These are phyloP conservation scores for Cladosporium colombiae DNA, from an alignment of 2,329 filamentous ascomycete species.

Conservation along the genomic window DNA sequence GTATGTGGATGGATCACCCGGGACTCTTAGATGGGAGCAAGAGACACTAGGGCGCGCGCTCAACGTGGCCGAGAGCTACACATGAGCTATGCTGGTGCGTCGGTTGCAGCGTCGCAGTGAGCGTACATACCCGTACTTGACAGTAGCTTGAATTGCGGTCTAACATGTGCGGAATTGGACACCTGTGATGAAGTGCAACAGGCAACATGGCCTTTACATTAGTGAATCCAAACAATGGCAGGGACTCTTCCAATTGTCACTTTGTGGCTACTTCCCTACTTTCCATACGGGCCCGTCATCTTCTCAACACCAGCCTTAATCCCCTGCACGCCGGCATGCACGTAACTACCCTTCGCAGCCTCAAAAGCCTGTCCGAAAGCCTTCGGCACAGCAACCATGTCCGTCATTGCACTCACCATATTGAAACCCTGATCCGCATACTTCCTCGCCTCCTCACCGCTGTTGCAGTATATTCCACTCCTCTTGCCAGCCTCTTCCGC, in stretches of 20 bases:
- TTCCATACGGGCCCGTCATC: constrained; percentile 24
- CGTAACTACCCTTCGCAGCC: constrained; percentile 29
- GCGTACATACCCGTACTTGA: too few species aligned
- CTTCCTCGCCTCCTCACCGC: constrained; percentile 52
- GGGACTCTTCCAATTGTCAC: background rate
- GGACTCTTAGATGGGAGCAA: too few species aligned
- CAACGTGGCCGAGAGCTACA: too few species aligned
- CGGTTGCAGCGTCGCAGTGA: too few species aligned
- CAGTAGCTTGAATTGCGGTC: too few species aligned
- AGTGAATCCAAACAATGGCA: background rate
- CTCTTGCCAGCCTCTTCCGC: constrained; percentile 56
- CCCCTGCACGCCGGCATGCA: constrained; percentile 30
- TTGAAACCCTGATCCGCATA: constrained; percentile 58
- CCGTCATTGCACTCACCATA: constrained; percentile 48
- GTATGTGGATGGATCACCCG: too few species aligned
- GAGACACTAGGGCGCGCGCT: too few species aligned
- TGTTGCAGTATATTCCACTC: constrained; percentile 57
- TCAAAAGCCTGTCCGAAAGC: constrained; percentile 33
- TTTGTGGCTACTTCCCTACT: background rate
- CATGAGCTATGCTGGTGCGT: too few species aligned
- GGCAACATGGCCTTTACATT: background rate
- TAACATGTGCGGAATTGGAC: too few species aligned
- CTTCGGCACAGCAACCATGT: constrained; percentile 34
- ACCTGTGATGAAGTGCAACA: background rate
- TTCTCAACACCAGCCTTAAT: constrained; percentile 28